These are phyloP conservation scores for Strobilomyces confusus DNA, from an alignment of 768 basidiomycete genomes.

Conservation along the genomic window DNA sequence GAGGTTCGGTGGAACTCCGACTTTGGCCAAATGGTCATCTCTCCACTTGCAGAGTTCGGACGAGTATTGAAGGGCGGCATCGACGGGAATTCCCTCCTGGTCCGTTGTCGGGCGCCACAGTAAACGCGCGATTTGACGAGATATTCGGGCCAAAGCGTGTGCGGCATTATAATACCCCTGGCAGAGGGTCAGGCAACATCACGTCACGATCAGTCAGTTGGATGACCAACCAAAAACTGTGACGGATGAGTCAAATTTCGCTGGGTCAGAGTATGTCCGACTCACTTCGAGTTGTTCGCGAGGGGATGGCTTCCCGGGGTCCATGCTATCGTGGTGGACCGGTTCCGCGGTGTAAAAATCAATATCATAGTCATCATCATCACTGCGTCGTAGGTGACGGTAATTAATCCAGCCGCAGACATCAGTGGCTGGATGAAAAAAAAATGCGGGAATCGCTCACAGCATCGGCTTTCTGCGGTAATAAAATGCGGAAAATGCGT, in stretches of 20 bases:
- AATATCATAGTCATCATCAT: constrained; percentile 87
- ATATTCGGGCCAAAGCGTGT: constrained; percentile 78
- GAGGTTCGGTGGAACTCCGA: constrained; percentile 85
- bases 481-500: constrained; percentile 80
- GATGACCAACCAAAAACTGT: constrained; percentile 63
- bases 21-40: constrained; percentile 65
- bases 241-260: constrained; percentile 8
- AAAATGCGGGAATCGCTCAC: constrained; percentile 31
- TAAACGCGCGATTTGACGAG: constrained; percentile 75
- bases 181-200: constrained; percentile 6
- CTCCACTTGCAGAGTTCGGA: constrained; percentile 66
- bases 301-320: constrained; percentile 54
- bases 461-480: constrained; percentile 82
- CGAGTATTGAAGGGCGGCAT: constrained; percentile 55
- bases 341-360: constrained; percentile 81
- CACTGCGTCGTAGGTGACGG: constrained; percentile 34
- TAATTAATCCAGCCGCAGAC: constrained; percentile 19
- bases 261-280: not conserved
- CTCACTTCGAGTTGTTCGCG: constrained; percentile 77
- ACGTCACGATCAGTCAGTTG: not conserved
- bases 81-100: constrained; percentile 70
- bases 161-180: constrained; percentile 84
- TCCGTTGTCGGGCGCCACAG: constrained; percentile 80
- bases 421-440: constrained; percentile 7
- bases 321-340: constrained; percentile 44